Base-by-base conservation (phyloP, 78 protist genomes). In the Ministeria vibrans region DNA sequence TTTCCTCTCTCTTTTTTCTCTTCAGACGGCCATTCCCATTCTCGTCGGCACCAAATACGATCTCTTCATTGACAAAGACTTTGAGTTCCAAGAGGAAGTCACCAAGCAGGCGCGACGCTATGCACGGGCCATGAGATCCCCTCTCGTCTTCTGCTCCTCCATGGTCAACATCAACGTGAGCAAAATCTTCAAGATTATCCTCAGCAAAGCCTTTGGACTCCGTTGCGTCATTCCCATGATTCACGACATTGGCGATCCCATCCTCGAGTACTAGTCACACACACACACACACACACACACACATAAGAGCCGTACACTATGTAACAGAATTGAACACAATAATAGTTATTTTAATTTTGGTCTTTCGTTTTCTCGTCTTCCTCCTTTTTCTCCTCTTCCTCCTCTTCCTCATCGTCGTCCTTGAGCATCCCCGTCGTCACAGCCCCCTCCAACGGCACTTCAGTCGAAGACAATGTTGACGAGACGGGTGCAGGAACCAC, bases 21-120 rank as follows among this genome's bases (percentile, higher is more conserved):
- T 5, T 27, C 73, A 81, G 90, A 81, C 73, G 9, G 96, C 97
- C 27, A 80, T 94, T 36, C 92, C 98, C 2, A 82, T 97, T 80
- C 84, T 97, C 18, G 87, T 95, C 30, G 98, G 97, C 18, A 97
- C 98, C 4, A 97, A 95, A 66, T 95, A 79, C 77, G 98, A 97
- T 72, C 62, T 85, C 27, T 95, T 94, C 62, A 86, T 85, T 49
- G 43, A 62, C 5, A n/a, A 84, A 45, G 84, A 93, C 6, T 45
- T 61, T 4, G 94, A 88, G 55, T 96, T 92, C 49, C 97, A 95
- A 75, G 90, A 83, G 45, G 96, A 92, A 51, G 88, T 92, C 45
- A 84, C 94, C 13, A 78, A 79, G 51, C 95, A 83, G 86, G 99
- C 98, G 6, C 82, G 96, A 38, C 82, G 83, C 73, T 95, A 79